Evolutionary conservation across 148 eudicot genomes (phyloP).

Genomic region (Rhododendron simsii): DNA sequence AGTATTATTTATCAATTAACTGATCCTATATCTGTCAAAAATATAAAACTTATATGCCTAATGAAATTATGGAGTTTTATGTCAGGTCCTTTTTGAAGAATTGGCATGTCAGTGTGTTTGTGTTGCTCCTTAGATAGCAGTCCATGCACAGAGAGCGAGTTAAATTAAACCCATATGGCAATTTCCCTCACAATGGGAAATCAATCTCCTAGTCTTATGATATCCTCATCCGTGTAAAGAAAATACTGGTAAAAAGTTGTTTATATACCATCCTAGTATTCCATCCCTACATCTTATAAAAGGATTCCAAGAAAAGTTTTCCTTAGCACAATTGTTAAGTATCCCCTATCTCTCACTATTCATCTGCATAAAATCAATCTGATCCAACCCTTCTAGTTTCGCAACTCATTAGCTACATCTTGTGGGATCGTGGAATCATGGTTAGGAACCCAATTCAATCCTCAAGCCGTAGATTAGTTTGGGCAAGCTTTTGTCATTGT

Average conservation of each 20-base stretch:
- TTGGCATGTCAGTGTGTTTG: neutral
- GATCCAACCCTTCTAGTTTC: neutral
- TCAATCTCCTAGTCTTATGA: neutral
- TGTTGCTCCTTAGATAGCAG: too few relatives aligned
- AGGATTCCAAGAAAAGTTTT: neutral
- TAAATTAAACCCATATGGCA: neutral
- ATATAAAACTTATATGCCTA: neutral
- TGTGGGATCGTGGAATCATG: neutral
- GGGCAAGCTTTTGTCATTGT: neutral
- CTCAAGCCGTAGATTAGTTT: neutral
- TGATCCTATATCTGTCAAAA: neutral
- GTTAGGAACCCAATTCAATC: neutral
- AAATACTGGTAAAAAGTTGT: neutral
- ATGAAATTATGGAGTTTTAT: neutral
- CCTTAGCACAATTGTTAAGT: neutral
- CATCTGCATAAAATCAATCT: neutral
- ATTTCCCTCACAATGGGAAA: neutral
- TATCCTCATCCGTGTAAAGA: neutral
- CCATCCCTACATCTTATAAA: neutral
- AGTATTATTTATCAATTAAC: neutral
- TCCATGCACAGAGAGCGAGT: neutral
- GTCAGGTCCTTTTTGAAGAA: neutral
- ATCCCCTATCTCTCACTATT: neutral
- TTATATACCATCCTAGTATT: neutral
- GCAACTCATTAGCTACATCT: neutral